Base-by-base conservation (phyloP, 2,329 filamentous ascomycete genomes). In the Trichoderma hamatum region DNA sequence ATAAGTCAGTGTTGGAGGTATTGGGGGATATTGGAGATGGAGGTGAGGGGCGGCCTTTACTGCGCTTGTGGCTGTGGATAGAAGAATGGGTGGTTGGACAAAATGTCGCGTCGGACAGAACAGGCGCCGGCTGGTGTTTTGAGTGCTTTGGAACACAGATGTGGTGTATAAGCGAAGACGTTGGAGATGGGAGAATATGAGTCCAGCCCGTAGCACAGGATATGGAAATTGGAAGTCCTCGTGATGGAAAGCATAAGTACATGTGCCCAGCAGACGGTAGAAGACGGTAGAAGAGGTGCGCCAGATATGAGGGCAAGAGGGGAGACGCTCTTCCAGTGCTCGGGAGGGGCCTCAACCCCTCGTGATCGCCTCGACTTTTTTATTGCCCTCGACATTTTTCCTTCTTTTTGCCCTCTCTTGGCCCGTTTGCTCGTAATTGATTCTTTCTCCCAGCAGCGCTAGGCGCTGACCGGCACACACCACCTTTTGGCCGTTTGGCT, bases 281-380 rank as follows among this genome's bases (percentile, higher is more conserved):
- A 43, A 43, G 39, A 43, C 32, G 54, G 14, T 34, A 14, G 32
- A 58, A 34, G n/a, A 58, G 16, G 5, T 28, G 21, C 28, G 19
- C 26, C 26, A 32, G 46, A 11, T 21, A 24, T 5, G 19, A 16
- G 6, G n/a, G 54, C 54, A 56, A 21, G 54, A 56, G 54, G 54
- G 54, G 54, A 49, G 26, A 67, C 52, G 21, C 39, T 67, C 39
- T 51, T 67, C 52, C 54, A 58, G 51, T 24, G 19, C 26, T 34
- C 28, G 21, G 54, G 51, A 65, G 62, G 62, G 62, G 62, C 36
- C 34, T 60, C 34, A 46, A 46, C 51, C 52, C 63, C 64, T 66
- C 64, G 64, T 67, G 64, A 67, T 67, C 54, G 64, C 64, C 64
- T 67, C 64, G 30, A 19, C 21, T 59, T 67, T 36, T 59, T 24